A percentile compares a stretch with the other conserved stretches of the same genome.
Evolutionary conservation across 2,329 filamentous ascomycete genomes (phyloP).

Genomic region (Didymosphaeria variabile): DNA sequence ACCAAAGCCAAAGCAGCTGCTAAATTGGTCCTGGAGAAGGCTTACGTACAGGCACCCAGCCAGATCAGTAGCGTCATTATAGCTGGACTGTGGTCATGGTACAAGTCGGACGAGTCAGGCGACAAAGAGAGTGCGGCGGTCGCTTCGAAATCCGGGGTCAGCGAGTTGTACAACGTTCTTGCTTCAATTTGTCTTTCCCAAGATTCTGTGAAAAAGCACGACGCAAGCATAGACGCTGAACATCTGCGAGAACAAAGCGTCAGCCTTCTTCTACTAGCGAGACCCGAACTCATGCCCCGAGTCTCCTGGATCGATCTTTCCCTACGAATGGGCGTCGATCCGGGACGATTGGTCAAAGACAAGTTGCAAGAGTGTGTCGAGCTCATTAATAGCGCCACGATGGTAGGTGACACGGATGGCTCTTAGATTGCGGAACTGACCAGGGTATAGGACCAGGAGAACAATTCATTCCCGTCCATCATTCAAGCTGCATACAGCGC

Average conservation of each 20-base stretch:
- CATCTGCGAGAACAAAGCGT: conserved; percentile 75
- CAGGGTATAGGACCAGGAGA: conserved; percentile 30
- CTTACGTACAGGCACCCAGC: conserved; percentile 69
- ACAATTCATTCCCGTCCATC: conserved; percentile 50
- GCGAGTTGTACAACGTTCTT: conserved; percentile 69
- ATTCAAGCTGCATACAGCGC: conserved; percentile 81
- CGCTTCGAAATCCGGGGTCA: conserved; percentile 70
- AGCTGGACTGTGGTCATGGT: conserved; percentile 81
- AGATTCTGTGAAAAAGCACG: conserved; percentile 59
- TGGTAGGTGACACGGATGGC: conserved; percentile 57
- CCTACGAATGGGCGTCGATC: conserved; percentile 81
- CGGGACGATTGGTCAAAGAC: conserved; percentile 76
- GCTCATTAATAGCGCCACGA: conserved; percentile 68
- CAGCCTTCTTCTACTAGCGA: conserved; percentile 78
- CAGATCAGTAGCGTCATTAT: conserved; percentile 71
- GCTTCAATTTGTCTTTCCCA: conserved; percentile 70
- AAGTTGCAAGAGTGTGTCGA: conserved; percentile 71
- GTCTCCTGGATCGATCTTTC: conserved; percentile 90
- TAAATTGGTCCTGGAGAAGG: conserved; percentile 66
- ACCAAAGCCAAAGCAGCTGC: conserved; percentile 71
- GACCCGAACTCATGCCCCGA: conserved; percentile 78
- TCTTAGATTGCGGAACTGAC: neutral
- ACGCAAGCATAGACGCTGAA: conserved; percentile 56
- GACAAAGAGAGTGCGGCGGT: conserved; percentile 81
- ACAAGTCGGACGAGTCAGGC: conserved; percentile 70